phyloP scores from a whole-genome alignment of 2,329 filamentous ascomycete species.

The Ascochyta pisi region DNA sequence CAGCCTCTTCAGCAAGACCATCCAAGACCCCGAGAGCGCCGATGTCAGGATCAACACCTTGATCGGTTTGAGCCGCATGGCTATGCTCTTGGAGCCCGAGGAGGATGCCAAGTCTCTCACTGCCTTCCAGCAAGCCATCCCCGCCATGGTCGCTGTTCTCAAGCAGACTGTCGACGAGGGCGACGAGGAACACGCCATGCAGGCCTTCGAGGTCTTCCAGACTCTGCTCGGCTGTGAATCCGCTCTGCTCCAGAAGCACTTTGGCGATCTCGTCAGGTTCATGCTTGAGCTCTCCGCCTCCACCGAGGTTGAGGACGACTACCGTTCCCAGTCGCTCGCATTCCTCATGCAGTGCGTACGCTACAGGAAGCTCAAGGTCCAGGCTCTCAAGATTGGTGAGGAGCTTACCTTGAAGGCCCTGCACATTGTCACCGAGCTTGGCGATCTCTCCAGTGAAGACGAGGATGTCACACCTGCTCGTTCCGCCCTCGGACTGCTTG shows the following conservation, averaged over 20 bases:
- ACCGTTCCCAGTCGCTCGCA: slow-evolving; percentile 85
- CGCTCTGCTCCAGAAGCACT: slow-evolving; percentile 80
- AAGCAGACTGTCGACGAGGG: slow-evolving; percentile 80
- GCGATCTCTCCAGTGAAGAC: slow-evolving; percentile 73
- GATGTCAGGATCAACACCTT: slow-evolving; percentile 96
- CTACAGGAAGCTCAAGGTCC: slow-evolving; percentile 94
- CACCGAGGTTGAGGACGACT: slow-evolving; percentile 79
- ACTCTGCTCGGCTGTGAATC: slow-evolving; percentile 90
- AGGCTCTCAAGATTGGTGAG: slow-evolving; percentile 85
- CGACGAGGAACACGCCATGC: slow-evolving; percentile 87
- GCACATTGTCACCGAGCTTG: slow-evolving; percentile 88
- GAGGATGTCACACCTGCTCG: slow-evolving; percentile 87
- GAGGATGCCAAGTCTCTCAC: slow-evolving; percentile 77
- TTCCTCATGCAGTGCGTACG: slow-evolving; percentile 93
- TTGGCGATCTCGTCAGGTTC: slow-evolving; percentile 89
- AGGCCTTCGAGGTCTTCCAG: slow-evolving; percentile 96
- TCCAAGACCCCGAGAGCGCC: slow-evolving; percentile 86
- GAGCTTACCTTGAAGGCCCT: slow-evolving; percentile 87
- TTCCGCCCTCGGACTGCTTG: slow-evolving; percentile 84
- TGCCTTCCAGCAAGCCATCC: slow-evolving; percentile 80
- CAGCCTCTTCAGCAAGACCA: slow-evolving; percentile 81
- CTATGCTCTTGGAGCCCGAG: slow-evolving; percentile 86
- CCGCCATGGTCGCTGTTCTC: slow-evolving; percentile 86
- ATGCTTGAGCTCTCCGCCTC: slow-evolving; percentile 89
- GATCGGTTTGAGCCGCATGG: slow-evolving; percentile 84